Evolutionary conservation across 2,329 filamentous ascomycete genomes (phyloP).

Genomic region (Podosphaera xanthii): DNA sequence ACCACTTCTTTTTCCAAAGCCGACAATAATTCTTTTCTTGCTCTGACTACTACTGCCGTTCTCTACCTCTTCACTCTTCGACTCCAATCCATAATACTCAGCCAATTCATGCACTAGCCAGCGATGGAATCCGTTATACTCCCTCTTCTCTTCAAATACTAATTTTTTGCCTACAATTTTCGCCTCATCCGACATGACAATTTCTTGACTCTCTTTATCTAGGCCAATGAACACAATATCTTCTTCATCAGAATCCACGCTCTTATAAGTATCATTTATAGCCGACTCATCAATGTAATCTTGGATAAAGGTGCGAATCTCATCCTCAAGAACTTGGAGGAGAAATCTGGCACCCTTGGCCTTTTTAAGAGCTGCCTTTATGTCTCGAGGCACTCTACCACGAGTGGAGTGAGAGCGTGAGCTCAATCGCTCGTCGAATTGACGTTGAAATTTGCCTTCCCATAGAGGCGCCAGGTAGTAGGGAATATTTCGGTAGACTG

Average conservation of each 20-base stretch:
- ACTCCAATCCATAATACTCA: slow-evolving; percentile 3
- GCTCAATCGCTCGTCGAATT: slow-evolving; percentile 20
- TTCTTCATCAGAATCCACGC: slow-evolving; percentile 40
- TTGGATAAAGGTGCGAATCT: slow-evolving; percentile 52
- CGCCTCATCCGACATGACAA: slow-evolving; percentile 25
- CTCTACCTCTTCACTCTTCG: slow-evolving; percentile 23
- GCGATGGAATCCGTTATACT: slow-evolving; percentile 42
- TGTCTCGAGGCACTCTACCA: slow-evolving; percentile 50
- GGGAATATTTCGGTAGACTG: slow-evolving; percentile 45
- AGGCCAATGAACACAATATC: slow-evolving; percentile 73
- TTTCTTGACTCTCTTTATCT: slow-evolving; percentile 26
- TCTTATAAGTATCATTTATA: slow-evolving; percentile 10
- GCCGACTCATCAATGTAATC: slow-evolving; percentile 17
- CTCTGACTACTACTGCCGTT: neutral
- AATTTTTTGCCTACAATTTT: slow-evolving; percentile 39
- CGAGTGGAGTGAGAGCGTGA: slow-evolving; percentile 3
- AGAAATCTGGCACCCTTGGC: slow-evolving; percentile 53
- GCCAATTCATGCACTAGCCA: slow-evolving; percentile 23
- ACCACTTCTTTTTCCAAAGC: neutral
- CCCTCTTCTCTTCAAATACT: slow-evolving; percentile 60
- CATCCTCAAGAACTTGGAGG: slow-evolving; percentile 65
- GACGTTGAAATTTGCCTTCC: slow-evolving; percentile 39
- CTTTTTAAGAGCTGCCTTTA: slow-evolving; percentile 62
- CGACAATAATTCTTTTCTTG: neutral
- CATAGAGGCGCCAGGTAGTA: slow-evolving; percentile 78